These are phyloP conservation scores for Populus tremula DNA, from an alignment of 345 rosid species.

Conservation along the genomic window DNA sequence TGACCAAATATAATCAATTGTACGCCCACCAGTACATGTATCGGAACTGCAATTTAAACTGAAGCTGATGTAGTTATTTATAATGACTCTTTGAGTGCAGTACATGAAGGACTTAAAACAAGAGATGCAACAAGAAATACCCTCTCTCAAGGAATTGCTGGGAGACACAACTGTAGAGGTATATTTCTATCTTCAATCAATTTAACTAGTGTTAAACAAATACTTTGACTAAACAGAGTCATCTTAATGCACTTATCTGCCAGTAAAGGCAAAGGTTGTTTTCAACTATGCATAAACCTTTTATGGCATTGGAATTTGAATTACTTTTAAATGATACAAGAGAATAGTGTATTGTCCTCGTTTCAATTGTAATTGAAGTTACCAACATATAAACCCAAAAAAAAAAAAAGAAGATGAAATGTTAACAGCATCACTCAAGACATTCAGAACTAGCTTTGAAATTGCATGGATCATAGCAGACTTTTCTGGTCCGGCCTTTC, in stretches of 20 bases:
- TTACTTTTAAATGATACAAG: neutral
- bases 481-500: too few relatives aligned
- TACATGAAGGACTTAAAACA: constrained; percentile 51
- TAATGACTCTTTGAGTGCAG: constrained; percentile 34
- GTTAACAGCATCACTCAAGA: too few relatives aligned
- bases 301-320: neutral
- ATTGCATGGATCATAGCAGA: neutral
- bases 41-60: neutral
- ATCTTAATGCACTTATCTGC: neutral
- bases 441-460: neutral
- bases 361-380: neutral
- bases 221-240: neutral
- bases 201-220: constrained; percentile 2
- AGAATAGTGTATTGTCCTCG: neutral
- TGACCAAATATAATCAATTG: neutral
- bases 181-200: constrained; percentile 20
- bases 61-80: constrained; percentile 1
- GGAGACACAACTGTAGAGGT: constrained; percentile 52
- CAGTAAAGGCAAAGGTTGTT: neutral
- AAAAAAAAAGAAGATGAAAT: too few relatives aligned
- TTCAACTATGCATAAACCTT: neutral
- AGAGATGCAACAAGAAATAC: constrained; percentile 57
- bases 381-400: too few relatives aligned
- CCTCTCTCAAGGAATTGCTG: constrained; percentile 52
- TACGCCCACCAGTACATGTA: neutral